phyloP scores from a whole-genome alignment of 441 rosid genomes.

The Gossypium aridum region DNA sequence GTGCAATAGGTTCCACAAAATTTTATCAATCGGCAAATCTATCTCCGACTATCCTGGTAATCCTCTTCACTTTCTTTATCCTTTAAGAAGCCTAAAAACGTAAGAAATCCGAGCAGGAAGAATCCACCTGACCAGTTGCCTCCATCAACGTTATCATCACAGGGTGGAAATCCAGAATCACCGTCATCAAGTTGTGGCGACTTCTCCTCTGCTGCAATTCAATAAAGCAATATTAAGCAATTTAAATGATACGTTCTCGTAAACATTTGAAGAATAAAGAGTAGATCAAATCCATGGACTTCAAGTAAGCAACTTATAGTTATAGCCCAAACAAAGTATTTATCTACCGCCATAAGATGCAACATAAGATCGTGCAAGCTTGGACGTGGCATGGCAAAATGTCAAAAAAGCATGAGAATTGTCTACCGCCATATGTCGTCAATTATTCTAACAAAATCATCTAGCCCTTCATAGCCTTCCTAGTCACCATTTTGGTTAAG shows the following conservation, averaged over 20 bases:
- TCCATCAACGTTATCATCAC: slow-evolving; percentile 74
- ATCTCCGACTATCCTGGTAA: slow-evolving; percentile 35
- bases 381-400: too few relatives aligned
- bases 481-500: neutral
- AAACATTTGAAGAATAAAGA: neutral
- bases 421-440: too few relatives aligned
- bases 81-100: slow-evolving; percentile 69
- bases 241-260: neutral
- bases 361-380: neutral
- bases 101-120: slow-evolving; percentile 85
- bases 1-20: neutral
- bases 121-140: slow-evolving; percentile 86
- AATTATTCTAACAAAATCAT: neutral
- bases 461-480: neutral
- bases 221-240: slow-evolving; percentile 11
- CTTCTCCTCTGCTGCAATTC: slow-evolving; percentile 49
- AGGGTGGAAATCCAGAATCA: slow-evolving; percentile 71
- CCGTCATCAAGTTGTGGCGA: slow-evolving; percentile 72
- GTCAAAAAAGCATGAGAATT: too few relatives aligned
- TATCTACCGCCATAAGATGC: neutral
- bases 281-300: neutral
- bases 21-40: neutral
- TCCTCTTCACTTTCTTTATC: slow-evolving; percentile 64
- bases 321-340: neutral
- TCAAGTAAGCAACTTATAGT: neutral